phyloP scores from a whole-genome alignment of 2,329 filamentous ascomycete species.

The Aureobasidium zeae region DNA sequence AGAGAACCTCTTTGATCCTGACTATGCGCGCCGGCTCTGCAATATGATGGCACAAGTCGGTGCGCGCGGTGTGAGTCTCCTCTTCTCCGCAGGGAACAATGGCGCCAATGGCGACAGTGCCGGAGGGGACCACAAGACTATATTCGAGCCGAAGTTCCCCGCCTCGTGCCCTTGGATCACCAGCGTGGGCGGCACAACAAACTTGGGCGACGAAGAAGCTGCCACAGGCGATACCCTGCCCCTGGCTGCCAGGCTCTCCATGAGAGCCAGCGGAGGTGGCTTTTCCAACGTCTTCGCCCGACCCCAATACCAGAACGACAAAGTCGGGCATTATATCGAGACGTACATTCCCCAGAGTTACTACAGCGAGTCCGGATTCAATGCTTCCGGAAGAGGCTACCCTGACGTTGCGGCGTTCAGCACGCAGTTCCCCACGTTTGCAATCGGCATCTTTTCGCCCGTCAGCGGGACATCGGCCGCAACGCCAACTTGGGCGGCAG shows the following conservation, averaged over 20 bases:
- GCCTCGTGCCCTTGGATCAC: constrained; percentile 40
- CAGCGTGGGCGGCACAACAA: constrained; percentile 37
- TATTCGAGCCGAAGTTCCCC: constrained; percentile 38
- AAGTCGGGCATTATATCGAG: constrained; percentile 30
- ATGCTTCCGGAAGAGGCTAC: constrained; percentile 34
- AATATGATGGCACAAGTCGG: constrained; percentile 55
- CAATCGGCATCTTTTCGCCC: constrained; percentile 34
- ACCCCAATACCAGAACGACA: constrained; percentile 29
- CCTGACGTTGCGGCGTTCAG: constrained; percentile 40
- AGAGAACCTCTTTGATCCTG: constrained; percentile 52
- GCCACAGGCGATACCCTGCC: constrained; percentile 35
- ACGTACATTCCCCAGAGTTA: no score
- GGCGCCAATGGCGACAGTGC: constrained; percentile 42
- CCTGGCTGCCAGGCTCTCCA: no score
- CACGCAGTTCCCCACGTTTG: no score
- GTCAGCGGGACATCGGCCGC: constrained; percentile 49
- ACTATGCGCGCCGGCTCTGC: constrained; percentile 53
- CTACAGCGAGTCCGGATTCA: constrained; percentile 33
- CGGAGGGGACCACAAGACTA: constrained; percentile 32
- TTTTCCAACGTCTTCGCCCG: constrained; percentile 28
- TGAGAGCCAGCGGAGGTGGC: constrained; percentile 37
- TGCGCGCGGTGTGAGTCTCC: constrained; percentile 51
- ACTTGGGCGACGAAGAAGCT: constrained; percentile 35
- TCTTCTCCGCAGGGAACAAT: constrained; percentile 53
- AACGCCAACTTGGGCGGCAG: constrained; percentile 48